Percentiles rank a stretch among this genome's conserved stretches.
These are phyloP conservation scores for Colletotrichum melonis DNA, from an alignment of 2,329 filamentous ascomycete species.

Conservation along the genomic window DNA sequence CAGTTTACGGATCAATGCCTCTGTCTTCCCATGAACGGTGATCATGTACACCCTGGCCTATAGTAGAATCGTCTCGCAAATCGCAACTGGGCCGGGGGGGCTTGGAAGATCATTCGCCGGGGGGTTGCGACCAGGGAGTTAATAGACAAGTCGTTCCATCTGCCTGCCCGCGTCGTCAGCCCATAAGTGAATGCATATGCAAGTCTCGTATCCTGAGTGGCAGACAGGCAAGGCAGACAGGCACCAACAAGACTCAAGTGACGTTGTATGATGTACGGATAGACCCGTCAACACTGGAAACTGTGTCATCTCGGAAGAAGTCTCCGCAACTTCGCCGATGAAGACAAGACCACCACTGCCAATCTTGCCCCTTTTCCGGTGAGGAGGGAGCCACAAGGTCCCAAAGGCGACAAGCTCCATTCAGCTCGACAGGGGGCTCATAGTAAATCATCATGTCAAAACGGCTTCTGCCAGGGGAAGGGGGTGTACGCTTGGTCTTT, in stretches of 20 bases:
- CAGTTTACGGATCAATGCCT: too few species aligned
- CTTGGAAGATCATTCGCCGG: too few species aligned
- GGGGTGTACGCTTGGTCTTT: neutral
- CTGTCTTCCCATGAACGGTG: too few species aligned
- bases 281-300: neutral
- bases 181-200: neutral
- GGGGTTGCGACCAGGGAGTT: neutral
- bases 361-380: neutral
- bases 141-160: neutral
- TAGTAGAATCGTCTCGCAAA: too few species aligned
- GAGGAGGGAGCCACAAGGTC: neutral
- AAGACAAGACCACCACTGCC: neutral
- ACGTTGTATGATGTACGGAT: neutral
- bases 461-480: neutral
- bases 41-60: too few species aligned
- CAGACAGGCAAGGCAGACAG: neutral
- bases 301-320: neutral
- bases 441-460: neutral
- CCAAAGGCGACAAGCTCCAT: neutral
- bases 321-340: neutral
- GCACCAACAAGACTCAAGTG: neutral
- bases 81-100: too few species aligned
- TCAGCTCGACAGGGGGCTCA: neutral
- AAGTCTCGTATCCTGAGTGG: neutral
- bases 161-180: neutral